Percentiles rank a stretch among this genome's conserved stretches.
Evolutionary conservation across 2,329 filamentous ascomycete species (phyloP).

Genomic region (Alternaria atra): DNA sequence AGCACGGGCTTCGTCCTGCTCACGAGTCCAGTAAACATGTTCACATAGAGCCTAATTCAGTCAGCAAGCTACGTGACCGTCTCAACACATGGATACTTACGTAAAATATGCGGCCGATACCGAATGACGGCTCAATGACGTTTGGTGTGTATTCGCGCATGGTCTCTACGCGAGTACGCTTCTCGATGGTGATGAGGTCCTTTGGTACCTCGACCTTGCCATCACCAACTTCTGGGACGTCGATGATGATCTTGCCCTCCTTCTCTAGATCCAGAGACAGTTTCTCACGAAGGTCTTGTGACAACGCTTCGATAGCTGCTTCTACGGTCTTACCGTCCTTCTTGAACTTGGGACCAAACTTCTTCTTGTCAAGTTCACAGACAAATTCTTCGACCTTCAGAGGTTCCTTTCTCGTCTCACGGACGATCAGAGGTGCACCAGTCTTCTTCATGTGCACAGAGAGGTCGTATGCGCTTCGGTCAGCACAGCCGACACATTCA

Average conservation of each 20-base stretch:
- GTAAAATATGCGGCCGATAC: constrained; percentile 95
- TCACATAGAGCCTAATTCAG: constrained; percentile 84
- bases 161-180: constrained; percentile 82
- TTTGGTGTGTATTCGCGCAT: constrained; percentile 92
- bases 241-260: constrained; percentile 77
- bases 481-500: constrained; percentile 96
- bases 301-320: constrained; percentile 75
- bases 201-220: constrained; percentile 82
- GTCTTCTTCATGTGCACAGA: constrained; percentile 94
- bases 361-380: constrained; percentile 90
- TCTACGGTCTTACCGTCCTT: constrained; percentile 87
- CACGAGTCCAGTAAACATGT: constrained; percentile 93
- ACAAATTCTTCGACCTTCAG: constrained; percentile 86
- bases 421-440: constrained; percentile 83
- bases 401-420: constrained; percentile 81
- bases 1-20: constrained; percentile 82
- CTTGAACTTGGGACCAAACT: constrained; percentile 94
- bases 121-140: constrained; percentile 96
- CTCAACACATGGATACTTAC: constrained; percentile 23
- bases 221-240: constrained; percentile 72
- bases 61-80: constrained; percentile 14
- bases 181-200: constrained; percentile 84
- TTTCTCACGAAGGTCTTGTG: constrained; percentile 83
- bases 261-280: constrained; percentile 77
- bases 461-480: constrained; percentile 93